Conservation (phyloP, 176 grass and related monocot genomes). For the Musa itinerans region DNA sequence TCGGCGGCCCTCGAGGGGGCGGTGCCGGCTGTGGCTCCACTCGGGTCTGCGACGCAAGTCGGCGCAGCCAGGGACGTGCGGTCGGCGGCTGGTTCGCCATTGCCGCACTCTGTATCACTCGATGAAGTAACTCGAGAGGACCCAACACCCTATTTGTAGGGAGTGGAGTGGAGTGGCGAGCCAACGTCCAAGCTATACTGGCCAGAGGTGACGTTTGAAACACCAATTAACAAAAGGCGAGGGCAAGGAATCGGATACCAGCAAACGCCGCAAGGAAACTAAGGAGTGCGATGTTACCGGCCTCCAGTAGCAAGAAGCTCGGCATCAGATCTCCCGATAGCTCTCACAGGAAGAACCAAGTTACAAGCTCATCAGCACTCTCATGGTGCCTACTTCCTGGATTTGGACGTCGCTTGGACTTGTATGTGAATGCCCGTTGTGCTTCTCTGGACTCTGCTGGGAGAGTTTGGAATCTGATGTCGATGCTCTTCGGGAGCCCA, state of each 20-base stretch:
- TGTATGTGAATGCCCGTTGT: neutral
- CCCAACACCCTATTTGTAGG: constrained; percentile 26
- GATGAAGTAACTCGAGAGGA: neutral
- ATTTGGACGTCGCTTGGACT: no score
- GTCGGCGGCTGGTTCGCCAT: constrained; percentile 32
- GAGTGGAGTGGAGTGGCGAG: neutral
- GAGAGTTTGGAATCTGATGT: no score
- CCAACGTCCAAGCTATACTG: neutral
- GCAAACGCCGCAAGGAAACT: neutral
- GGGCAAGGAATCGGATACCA: constrained; percentile 29
- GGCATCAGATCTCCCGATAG: constrained; percentile 24
- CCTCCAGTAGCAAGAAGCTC: constrained; percentile 16
- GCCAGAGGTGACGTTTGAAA: neutral
- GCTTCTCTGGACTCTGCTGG: neutral
- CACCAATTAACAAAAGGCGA: neutral
- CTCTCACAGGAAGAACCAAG: no score
- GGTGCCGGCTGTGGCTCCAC: neutral
- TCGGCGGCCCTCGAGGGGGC: neutral
- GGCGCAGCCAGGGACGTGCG: constrained; percentile 27
- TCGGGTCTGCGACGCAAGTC: constrained; percentile 25
- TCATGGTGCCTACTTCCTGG: no score
- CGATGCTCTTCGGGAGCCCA: no score
- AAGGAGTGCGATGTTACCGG: constrained; percentile 20
- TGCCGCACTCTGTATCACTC: neutral
- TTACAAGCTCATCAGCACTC: no score